Evolutionary conservation across 73 alveolate genomes (phyloP).

Genomic region (Tetrahymena malaccensis): DNA sequence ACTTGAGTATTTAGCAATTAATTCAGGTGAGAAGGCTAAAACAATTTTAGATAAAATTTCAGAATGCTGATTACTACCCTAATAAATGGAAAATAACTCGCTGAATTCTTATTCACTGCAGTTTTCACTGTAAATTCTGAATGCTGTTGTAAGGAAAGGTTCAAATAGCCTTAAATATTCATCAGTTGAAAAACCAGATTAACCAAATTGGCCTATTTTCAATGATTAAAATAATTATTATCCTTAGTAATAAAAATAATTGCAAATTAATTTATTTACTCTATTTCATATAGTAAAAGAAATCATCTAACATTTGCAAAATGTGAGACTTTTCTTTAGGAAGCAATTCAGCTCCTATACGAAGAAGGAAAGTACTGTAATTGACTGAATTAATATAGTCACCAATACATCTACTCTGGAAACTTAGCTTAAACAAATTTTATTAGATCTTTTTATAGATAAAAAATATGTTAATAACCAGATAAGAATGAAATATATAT

Average conservation of each 20-base stretch:
- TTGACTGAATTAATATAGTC: slow-evolving; percentile 21
- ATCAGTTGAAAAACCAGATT: slow-evolving; percentile 31
- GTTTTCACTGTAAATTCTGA: slow-evolving; percentile 25
- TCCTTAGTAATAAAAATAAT: not conserved
- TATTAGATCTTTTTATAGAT: not conserved
- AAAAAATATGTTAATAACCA: not conserved
- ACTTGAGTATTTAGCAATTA: slow-evolving; percentile 3
- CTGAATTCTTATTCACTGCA: slow-evolving; percentile 39
- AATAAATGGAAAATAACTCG: slow-evolving; percentile 15
- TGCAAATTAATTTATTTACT: not conserved
- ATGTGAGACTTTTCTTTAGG: slow-evolving; percentile 32
- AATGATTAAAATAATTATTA: too few relatives aligned
- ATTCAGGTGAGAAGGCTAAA: slow-evolving; percentile 13
- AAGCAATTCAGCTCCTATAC: slow-evolving; percentile 40
- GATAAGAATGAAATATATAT: not conserved
- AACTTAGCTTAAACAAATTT: not conserved
- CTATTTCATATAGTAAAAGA: slow-evolving; percentile 28
- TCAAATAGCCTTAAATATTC: slow-evolving; percentile 59
- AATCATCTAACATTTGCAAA: slow-evolving; percentile 8
- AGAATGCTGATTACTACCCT: slow-evolving; percentile 21
- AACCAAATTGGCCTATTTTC: slow-evolving; percentile 34
- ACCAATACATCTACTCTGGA: slow-evolving; percentile 32
- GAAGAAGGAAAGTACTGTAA: not conserved
- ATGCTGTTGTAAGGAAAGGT: slow-evolving; percentile 37
- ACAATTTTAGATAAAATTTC: slow-evolving; percentile 9